phyloP scores from a whole-genome alignment of 768 basidiomycete species.

The Amanita exitialis region DNA sequence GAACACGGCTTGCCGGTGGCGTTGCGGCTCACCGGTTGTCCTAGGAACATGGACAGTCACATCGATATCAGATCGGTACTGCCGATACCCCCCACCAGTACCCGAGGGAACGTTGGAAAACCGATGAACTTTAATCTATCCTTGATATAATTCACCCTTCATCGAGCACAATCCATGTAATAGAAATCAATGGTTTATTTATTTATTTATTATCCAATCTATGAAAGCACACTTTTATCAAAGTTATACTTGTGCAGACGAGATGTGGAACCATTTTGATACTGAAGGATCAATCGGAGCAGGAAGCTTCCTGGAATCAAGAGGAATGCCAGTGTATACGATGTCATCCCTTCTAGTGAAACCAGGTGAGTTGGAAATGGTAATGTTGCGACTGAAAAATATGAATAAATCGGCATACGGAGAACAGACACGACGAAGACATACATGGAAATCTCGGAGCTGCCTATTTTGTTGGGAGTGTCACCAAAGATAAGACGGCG shows the following conservation, averaged over 20 bases:
- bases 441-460: conserved; percentile 80
- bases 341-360: conserved; percentile 53
- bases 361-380: conserved; percentile 65
- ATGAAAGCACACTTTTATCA: not conserved
- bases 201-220: not conserved
- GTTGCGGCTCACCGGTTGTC: conserved; percentile 1
- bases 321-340: conserved; percentile 55
- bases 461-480: conserved; percentile 55
- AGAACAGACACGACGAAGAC: conserved; percentile 17
- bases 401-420: conserved; percentile 4
- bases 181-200: not conserved
- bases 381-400: conserved; percentile 63
- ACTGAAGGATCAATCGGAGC: conserved; percentile 91
- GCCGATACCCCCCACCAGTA: conserved; percentile 75
- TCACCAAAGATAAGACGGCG: conserved; percentile 84
- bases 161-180: not conserved
- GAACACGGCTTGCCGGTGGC: not conserved
- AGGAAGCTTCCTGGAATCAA: conserved; percentile 74
- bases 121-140: conserved; percentile 4
- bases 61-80: conserved; percentile 83
- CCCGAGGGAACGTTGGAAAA: conserved; percentile 35
- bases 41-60: conserved; percentile 88
- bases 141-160: not conserved
- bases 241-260: conserved; percentile 67
- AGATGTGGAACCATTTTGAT: conserved; percentile 93